Base-by-base conservation (phyloP, 148 eudicot species). In the Polygonum maritimum region DNA sequence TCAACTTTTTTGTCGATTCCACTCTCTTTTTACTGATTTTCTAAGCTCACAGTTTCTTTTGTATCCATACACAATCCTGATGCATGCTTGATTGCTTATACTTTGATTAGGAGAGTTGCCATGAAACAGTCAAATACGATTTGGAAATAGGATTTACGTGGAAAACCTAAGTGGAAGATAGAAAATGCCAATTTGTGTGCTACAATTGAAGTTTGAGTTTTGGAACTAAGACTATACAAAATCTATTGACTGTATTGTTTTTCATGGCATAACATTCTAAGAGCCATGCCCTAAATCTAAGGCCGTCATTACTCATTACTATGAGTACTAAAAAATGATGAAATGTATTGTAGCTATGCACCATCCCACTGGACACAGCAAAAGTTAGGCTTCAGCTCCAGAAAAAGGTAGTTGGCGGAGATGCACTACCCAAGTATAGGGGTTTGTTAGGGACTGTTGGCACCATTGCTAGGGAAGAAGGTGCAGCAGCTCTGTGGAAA, bases 371-470 rank as follows among this genome's bases (percentile, higher is more conserved):
- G 86, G 99, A 95, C 83, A 95, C 99, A 71, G 99, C 99, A 57
- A 95, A 95, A 77, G 97, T 95, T 31, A 88, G 99, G 86, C 99
- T 95, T 76, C 99, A 95, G 81, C 88, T 95, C 74, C 99, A 92
- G 78, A 92, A 95, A 80, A 92, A 87, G 81, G 89, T 86, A 19
- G 86, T 87, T 74, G 88, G 78, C 48, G 94, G 96, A 78, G 94
- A 94, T 83, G 90, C 74, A 26, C 81, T 90, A 79, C 97, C 96
- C 9, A 92, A 89, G 78, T 95, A 95, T 75, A 85, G 81, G 80
- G 99, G 99, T 74, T 80, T 95, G 93, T 60, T 95, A 14, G 99
- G 99, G 77, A 95, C 99, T 47, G 99, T 95, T 62, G 87, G 74
- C 38, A 95, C 97, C 49, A 92, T 95, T 80, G 99, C 94, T 0